Base-by-base conservation (phyloP, 768 basidiomycete genomes). In the Lactifluus echinatus region DNA sequence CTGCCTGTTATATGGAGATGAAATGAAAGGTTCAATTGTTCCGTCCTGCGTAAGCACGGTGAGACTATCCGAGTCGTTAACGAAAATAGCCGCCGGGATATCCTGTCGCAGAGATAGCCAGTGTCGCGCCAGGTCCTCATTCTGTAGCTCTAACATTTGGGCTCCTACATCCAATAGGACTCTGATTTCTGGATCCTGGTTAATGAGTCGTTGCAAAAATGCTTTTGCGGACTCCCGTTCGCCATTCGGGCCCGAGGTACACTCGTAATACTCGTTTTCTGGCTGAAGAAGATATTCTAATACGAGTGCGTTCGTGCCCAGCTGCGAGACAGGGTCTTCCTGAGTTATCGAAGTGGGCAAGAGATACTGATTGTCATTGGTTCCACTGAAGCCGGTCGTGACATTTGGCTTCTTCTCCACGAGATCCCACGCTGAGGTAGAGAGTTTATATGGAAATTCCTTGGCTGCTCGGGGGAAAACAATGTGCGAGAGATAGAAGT, bases 151-250 rank as follows among this genome's bases (percentile, higher is more conserved):
- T 5, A 31, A 10, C 31, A 31, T 31, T 57, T 81, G 80, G 0
- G 79, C 79, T 2, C 79, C 80, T 11, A 81, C 79, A 40, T 81
- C 79, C 17, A 81, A 66, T n/a, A 81, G 64, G 6, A 80, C 77
- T 19, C 70, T 72, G 26, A 79, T 68, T 14, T 67, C 63, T 4
- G 73, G 74, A 1, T 51, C 50, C 57, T 77, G 71, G 1, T 51
- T n/a, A 8, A 70, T 67, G 2, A 81, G 15, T 11, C 17, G 67
- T 56, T 0, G 63, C 15, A 15, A 78, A 56, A 43, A 75, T 67
- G 12, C 69, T 62, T 0, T 61, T 34, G 56, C 53, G 11, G 53
- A 45, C 21, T 28, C 43, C 17, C 55, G 52, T 69, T 55, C 26
- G 63, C 3, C 64, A 42, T 19, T 39, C 3, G 2, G 44, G 17